Conservation (phyloP, 2,329 filamentous ascomycete genomes). For the Claviceps lovelessii region DNA sequence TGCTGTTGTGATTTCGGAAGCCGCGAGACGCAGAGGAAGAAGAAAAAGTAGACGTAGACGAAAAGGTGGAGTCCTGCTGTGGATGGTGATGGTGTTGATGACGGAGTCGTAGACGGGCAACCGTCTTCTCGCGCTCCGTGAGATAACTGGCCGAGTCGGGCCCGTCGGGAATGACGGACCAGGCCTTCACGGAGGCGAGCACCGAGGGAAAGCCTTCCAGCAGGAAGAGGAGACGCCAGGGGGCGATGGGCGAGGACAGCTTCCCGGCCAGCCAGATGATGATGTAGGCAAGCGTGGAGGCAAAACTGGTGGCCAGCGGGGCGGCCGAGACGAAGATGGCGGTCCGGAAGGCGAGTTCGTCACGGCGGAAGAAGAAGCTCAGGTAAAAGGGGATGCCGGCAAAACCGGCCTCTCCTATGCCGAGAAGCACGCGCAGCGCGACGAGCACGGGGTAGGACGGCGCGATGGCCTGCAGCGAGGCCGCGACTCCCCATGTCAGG, state of each 20-base stretch:
- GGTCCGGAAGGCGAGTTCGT: conserved; percentile 71
- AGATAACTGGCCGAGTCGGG: conserved; percentile 53
- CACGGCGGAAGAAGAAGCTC: conserved; percentile 48
- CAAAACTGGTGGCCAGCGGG: conserved; percentile 61
- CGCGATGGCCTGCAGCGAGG: conserved; percentile 55
- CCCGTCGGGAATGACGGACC: conserved; percentile 61
- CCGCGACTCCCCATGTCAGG: conserved; percentile 63
- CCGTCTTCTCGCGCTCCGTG: conserved; percentile 46
- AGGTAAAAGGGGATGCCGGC: conserved; percentile 49
- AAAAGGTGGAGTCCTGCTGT: background rate
- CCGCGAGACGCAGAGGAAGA: background rate
- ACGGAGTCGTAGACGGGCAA: conserved; percentile 56
- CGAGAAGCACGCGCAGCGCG: conserved; percentile 40
- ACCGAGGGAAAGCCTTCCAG: conserved; percentile 76
- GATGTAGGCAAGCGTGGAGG: conserved; percentile 63
- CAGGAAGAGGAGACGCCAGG: conserved; percentile 76
- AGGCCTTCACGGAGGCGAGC: conserved; percentile 58
- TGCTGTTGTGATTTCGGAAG: too few relatives aligned
- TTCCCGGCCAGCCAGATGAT: conserved; percentile 54
- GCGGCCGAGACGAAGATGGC: conserved; percentile 83
- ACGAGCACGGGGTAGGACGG: conserved; percentile 49
- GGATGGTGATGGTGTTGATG: conserved; percentile 19
- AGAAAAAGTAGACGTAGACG: background rate
- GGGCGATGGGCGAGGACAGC: conserved; percentile 51
- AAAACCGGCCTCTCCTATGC: conserved; percentile 52